A percentile compares a stretch with the other conserved stretches of the same genome.
Evolutionary conservation across 2,329 filamentous ascomycete genomes (phyloP).

Genomic region (Erysiphe pulchra): DNA sequence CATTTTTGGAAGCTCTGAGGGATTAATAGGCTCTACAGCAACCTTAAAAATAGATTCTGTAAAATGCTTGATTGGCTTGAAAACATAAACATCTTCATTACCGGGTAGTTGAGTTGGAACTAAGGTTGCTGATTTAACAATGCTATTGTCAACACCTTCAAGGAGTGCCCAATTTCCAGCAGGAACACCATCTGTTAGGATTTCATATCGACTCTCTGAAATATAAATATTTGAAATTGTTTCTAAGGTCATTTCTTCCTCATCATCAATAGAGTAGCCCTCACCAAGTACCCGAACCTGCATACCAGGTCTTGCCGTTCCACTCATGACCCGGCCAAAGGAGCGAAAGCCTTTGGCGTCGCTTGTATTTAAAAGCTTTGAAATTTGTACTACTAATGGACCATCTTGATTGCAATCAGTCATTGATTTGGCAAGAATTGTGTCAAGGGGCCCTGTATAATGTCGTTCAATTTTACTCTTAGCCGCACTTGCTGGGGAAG

Average conservation of each 20-base stretch:
- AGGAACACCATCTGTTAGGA: conserved; percentile 73
- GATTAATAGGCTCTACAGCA: conserved; percentile 92
- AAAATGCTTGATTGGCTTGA: conserved; percentile 78
- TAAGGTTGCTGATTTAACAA: conserved; percentile 88
- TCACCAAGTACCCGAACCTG: conserved; percentile 83
- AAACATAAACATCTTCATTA: conserved; percentile 84
- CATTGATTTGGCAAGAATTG: conserved; percentile 59
- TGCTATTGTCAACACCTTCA: conserved; percentile 84
- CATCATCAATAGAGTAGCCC: conserved; percentile 85
- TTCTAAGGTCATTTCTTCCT: conserved; percentile 85
- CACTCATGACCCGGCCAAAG: conserved; percentile 79
- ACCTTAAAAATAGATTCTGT: conserved; percentile 96
- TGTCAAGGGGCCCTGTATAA: conserved; percentile 77
- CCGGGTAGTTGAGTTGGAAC: conserved; percentile 58
- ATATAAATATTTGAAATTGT: conserved; percentile 75
- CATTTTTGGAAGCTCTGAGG: conserved; percentile 96
- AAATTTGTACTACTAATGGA: conserved; percentile 72
- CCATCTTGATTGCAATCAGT: conserved; percentile 65
- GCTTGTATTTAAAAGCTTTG: conserved; percentile 72
- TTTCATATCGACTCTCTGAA: conserved; percentile 76
- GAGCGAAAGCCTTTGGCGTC: conserved; percentile 84
- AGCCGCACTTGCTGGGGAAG: conserved; percentile 60
- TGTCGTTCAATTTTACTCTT: conserved; percentile 56
- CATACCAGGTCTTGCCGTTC: conserved; percentile 57
- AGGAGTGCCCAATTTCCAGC: conserved; percentile 88